Base-by-base conservation (phyloP, 1,139 yeast genomes). In the Candida sanyaensis region DNA sequence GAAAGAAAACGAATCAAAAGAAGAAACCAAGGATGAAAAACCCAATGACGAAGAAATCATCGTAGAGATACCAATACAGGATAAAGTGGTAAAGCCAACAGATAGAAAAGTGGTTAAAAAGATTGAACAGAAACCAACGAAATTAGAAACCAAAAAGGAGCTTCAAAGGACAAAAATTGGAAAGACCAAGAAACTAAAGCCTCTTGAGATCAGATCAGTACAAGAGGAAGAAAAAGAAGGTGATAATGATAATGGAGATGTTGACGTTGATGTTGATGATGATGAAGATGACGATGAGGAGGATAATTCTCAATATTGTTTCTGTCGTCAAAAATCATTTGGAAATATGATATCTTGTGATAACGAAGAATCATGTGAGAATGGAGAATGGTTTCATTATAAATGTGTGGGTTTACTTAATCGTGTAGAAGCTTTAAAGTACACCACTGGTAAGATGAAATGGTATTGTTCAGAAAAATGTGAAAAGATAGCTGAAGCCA, bases 261-360 rank as follows among this genome's bases (percentile, higher is more conserved):
- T n/a, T n/a, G n/a, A n/a, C n/a, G n/a, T n/a, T n/a, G 27, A 5
- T 24, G 7, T 24, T 24, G 5, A 6, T 3, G 9, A 26, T 26
- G 28, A 4, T 3, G 28, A 26, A 3, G 28, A 3, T 8, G 28
- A 26, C 4, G 6, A 6, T 21, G 59, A 55, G 9, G 69, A 66
- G 39, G 71, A 63, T 36, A 58, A 54, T 4, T 59, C 58, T 17
- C 47, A 53, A 24, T 75, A 73, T 52, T 75, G 80, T 51, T 73
- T 75, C 60, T 75, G 80, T 55, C 63, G 66, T 26, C 79, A 73
- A 53, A 71, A 70, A 0, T 74, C 80, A 0, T 69, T 69, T 50
- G 80, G 80, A 2, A 70, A 69, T 50, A 75, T 75, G 80, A 75
- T 75, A 40, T 78, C 73, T 0, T 75, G 80, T 55, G 80, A 75